Evolutionary conservation across 371 early-diverging fungal genomes (phyloP).

Genomic region (Mucor saturninus): DNA sequence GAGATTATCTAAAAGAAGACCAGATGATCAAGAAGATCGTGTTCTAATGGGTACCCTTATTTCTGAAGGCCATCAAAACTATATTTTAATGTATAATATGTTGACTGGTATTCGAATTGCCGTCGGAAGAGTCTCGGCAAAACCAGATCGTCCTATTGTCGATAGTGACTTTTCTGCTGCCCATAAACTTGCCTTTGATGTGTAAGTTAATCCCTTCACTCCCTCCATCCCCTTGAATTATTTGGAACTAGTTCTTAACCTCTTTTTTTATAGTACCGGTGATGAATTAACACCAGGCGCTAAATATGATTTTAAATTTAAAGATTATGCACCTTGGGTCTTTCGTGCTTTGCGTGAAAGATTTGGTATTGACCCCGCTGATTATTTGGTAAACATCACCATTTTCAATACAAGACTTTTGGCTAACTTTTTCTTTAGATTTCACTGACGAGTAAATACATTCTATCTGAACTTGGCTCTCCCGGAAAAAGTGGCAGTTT

Average conservation of each 20-base stretch:
- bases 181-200: constrained; percentile 92
- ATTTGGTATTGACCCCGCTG: constrained; percentile 86
- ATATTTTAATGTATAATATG: constrained; percentile 95
- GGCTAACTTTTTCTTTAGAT: constrained; percentile 48
- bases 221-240: background rate
- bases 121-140: constrained; percentile 78
- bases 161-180: constrained; percentile 81
- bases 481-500: constrained; percentile 96
- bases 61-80: constrained; percentile 65
- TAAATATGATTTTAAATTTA: constrained; percentile 96
- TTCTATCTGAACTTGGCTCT: constrained; percentile 90
- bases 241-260: background rate
- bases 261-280: constrained; percentile 62
- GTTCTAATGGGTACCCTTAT: constrained; percentile 65
- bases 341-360: constrained; percentile 84
- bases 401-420: background rate
- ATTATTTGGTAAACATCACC: constrained; percentile 74
- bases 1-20: constrained; percentile 30
- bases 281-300: constrained; percentile 90
- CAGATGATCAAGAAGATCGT: constrained; percentile 45
- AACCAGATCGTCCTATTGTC: constrained; percentile 69
- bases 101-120: constrained; percentile 85
- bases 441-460: constrained; percentile 95
- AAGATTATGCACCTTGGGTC: constrained; percentile 96
- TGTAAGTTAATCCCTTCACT: constrained; percentile 48